Evolutionary conservation across 371 early-diverging fungal species (phyloP), one percentile per base, ranked within the genome.

Genomic region (Haplosporangium sp.): DNA sequence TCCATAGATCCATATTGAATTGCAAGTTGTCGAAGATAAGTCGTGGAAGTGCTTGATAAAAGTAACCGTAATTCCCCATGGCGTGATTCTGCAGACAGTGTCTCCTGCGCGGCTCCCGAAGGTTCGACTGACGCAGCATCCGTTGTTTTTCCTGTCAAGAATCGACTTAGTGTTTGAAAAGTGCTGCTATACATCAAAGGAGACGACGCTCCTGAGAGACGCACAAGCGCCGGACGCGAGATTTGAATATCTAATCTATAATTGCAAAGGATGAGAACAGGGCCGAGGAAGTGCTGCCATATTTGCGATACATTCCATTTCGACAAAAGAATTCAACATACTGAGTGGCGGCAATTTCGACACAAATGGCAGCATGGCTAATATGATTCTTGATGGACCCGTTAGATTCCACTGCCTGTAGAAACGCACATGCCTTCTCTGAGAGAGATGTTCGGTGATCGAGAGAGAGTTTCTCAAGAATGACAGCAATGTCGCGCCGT

Each of bases 321-420:
- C 29, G 4, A 29, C 29, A 29, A 29, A 29, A 29, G n/a, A 29
- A 29, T 29, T 21, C 14, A 29, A 43, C 67, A 18, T 65, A 79
- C 80, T 64, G 68, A 47, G 64, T 57, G 7, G 73, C 73, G 47
- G 80, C 80, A 64, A 79, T 79, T 42, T 79, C 73, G 23, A 79
- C 59, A 46, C 80, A 79, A 51, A 79, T 69, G 16, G 80, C 80
- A 12, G 80, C 80, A 66, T 79, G 73, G 43, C 80, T 73, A 0
- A 73, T 55, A 59, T 69, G 73, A 41, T 69, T 79, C 53, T 57
- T 79, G 59, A 73, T 62, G 13, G 65, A 11, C 37, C 80, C 46
- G 42, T 79, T 73, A 13, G 73, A 72, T 53, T 79, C 73, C 9
- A 68, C 69, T 4, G 67, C 73, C 40, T 73, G 64, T 1, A 79